Percentiles rank a stretch among this genome's conserved stretches.
phyloP scores from a whole-genome alignment of 1,139 yeast species.

The Geotrichum armillariae region DNA sequence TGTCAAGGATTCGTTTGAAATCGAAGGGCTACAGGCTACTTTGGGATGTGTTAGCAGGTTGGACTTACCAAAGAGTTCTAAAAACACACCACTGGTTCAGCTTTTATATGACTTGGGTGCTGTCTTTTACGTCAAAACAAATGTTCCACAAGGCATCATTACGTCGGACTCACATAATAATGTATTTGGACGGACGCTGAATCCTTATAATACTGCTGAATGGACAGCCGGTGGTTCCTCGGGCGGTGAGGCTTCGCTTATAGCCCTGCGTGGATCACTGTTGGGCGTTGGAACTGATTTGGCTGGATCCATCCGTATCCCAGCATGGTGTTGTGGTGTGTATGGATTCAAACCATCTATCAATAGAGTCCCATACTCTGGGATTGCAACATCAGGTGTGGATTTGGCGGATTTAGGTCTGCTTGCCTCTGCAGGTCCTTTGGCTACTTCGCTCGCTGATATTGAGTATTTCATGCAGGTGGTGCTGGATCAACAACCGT shows the following conservation, averaged over 20 bases:
- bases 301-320: conserved; percentile 62
- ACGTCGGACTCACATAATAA: conserved; percentile 50
- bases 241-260: conserved; percentile 62
- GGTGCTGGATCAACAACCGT: conserved; percentile 54
- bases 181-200: conserved; percentile 50
- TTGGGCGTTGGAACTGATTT: conserved; percentile 65
- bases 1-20: conserved; percentile 50
- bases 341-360: conserved; percentile 55
- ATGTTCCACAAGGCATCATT: conserved; percentile 61
- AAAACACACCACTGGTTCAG: conserved; percentile 42
- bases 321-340: conserved; percentile 55
- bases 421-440: conserved; percentile 51
- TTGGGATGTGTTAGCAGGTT: conserved; percentile 41
- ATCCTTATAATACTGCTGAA: conserved; percentile 47
- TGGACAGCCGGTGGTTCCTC: conserved; percentile 56
- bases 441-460: conserved; percentile 54
- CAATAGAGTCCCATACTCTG: conserved; percentile 46
- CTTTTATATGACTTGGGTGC: conserved; percentile 52
- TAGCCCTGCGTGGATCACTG: conserved; percentile 50
- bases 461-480: conserved; percentile 55
- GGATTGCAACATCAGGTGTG: conserved; percentile 25
- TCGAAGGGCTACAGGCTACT: conserved; percentile 46
- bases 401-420: conserved; percentile 30
- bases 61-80: conserved; percentile 32
- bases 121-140: conserved; percentile 55